phyloP scores from a whole-genome alignment of 139 green algal genomes.

The Spirogloea muscicola region DNA sequence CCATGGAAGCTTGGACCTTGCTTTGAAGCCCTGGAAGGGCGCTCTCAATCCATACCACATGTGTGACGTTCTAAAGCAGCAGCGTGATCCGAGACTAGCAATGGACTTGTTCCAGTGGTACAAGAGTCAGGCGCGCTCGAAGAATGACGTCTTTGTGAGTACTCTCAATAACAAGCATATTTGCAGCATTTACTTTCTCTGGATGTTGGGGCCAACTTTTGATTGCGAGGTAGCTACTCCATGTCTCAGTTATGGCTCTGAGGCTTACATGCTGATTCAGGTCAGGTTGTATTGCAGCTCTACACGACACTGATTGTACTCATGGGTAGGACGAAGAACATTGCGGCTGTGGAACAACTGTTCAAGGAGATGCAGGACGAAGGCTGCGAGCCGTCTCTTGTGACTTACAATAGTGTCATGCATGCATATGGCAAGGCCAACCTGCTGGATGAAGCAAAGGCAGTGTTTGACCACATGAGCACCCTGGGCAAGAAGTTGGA shows the following conservation, averaged over 20 bases:
- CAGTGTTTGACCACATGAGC: background rate
- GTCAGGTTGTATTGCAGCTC: too few relatives aligned
- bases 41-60: conserved; percentile 14
- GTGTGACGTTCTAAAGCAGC: conserved; percentile 17
- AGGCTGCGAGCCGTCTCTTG: background rate
- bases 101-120: conserved; percentile 30
- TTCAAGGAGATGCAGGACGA: conserved; percentile 17
- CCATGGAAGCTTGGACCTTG: too few relatives aligned
- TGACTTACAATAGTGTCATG: conserved; percentile 26
- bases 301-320: conserved; percentile 23
- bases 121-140: background rate
- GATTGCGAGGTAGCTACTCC: too few relatives aligned
- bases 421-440: conserved; percentile 7
- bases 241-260: too few relatives aligned
- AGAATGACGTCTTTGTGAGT: conserved; percentile 8
- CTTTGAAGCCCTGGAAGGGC: background rate
- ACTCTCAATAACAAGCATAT: too few relatives aligned
- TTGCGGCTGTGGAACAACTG: background rate
- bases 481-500: background rate
- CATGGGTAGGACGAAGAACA: conserved; percentile 10
- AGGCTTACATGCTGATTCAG: too few relatives aligned
- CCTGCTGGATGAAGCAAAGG: background rate
- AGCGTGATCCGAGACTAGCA: background rate
- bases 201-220: too few relatives aligned
- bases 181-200: too few relatives aligned